Evolutionary conservation across 2,329 filamentous ascomycete species (phyloP).

Genomic region (Sporothrix humicola): DNA sequence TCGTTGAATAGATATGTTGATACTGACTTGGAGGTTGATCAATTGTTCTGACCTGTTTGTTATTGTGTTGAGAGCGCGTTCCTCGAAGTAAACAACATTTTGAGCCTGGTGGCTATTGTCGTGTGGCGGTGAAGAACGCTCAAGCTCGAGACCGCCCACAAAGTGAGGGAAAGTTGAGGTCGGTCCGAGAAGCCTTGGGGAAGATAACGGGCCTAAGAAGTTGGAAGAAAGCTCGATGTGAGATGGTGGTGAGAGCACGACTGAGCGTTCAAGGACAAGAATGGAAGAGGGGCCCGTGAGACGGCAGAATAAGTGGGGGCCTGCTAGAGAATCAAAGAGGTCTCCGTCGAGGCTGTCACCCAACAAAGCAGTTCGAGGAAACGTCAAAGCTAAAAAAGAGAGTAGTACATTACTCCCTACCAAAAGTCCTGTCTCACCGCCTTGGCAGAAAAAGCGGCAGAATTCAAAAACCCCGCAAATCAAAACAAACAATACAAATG

Average conservation of each 20-base stretch:
- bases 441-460: no score
- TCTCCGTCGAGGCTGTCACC: neutral
- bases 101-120: neutral
- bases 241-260: neutral
- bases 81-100: constrained; percentile 20
- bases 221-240: neutral
- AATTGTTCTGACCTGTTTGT: no score
- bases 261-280: constrained; percentile 5
- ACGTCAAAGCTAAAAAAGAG: neutral
- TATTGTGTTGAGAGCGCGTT: neutral
- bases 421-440: no score
- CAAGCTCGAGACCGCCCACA: neutral
- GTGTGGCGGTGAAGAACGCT: neutral
- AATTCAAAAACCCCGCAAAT: no score
- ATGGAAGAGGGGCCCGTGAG: constrained; percentile 16
- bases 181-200: neutral
- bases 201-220: neutral
- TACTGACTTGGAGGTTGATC: neutral
- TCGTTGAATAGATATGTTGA: neutral
- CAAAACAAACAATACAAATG: no score
- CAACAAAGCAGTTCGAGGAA: constrained; percentile 7
- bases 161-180: neutral
- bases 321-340: neutral
- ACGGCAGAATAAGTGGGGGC: constrained; percentile 24
- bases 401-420: no score